Evolutionary conservation across 495 filamentous ascomycete genomes (phyloP), one percentile per base, ranked within the genome.

Genomic region (Lasiosphaeriaceae sp.): DNA sequence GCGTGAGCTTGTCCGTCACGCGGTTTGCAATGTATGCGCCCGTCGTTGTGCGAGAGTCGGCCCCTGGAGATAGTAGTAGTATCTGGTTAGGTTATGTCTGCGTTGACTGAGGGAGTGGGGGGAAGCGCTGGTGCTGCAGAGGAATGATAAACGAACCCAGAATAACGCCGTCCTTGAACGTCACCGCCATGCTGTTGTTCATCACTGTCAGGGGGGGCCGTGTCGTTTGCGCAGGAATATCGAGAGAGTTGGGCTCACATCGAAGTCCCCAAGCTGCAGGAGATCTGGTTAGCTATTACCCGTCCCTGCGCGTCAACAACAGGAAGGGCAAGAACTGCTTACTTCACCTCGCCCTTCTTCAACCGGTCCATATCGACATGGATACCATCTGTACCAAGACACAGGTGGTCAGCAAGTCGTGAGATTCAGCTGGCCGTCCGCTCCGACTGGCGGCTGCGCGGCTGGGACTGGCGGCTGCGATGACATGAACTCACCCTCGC

Each of bases 21-120:
- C 94, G 87, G 73, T 98, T 98, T 66, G 94, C 95, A 70, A 98
- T 97, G 82, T 96, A 97, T 60, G 94, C 86, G 66, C 94, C 94
- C 54, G 94, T 97, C n/a, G 94, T 97, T 65, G 94, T 98, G 77
- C 94, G 86, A 65, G 91, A 96, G 73, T 98, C 94, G 62, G 94
- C 94, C 53, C 93, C 86, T 82, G 49, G 24, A 21, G 46, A 43
- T 24, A 19, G n/a, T n/a, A n/a, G n/a, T n/a, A 31, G 34, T 24
- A 14, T 31, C 26, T 11, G 22, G 50, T 52, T 49, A 24, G 7
- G 4, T 6, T 19, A 7, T 31, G 47, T 29, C 24, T 8, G 57
- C 44, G 11, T 20, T 21, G 41, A 9, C 12, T 11, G 20, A 17
- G 11, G 7, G 26, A 23, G 23, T 43, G 21, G 44, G 31, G 26